These are phyloP conservation scores for Amniculicola lignicola DNA, from an alignment of 495 filamentous ascomycete genomes.

Conservation along the genomic window DNA sequence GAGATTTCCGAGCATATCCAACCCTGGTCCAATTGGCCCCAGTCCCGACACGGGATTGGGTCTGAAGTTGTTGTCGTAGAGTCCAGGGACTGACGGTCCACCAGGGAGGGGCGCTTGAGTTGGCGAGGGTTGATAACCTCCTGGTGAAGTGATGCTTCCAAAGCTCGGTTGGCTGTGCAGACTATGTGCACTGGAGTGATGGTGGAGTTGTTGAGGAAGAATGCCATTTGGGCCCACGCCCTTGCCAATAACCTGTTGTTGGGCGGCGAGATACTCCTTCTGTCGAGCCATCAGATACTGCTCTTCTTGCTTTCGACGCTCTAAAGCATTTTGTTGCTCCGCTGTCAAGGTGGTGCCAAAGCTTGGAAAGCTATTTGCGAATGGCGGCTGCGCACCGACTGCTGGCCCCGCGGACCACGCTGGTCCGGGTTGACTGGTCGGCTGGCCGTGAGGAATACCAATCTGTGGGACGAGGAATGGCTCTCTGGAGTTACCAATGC, in stretches of 20 bases:
- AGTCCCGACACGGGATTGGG: slow-evolving; percentile 44
- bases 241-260: slow-evolving; percentile 77
- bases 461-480: slow-evolving; percentile 97
- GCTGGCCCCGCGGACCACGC: slow-evolving; percentile 44
- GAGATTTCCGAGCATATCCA: slow-evolving; percentile 48
- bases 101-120: slow-evolving; percentile 65
- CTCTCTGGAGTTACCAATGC: slow-evolving; percentile 95
- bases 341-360: slow-evolving; percentile 97
- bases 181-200: slow-evolving; percentile 91
- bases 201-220: slow-evolving; percentile 65
- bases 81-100: slow-evolving; percentile 57
- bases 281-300: slow-evolving; percentile 94
- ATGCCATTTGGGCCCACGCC: slow-evolving; percentile 54
- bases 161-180: slow-evolving; percentile 95
- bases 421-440: slow-evolving; percentile 51
- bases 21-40: slow-evolving; percentile 53
- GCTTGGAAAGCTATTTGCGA: slow-evolving; percentile 88
- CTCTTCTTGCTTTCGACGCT: slow-evolving; percentile 95
- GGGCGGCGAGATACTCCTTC: slow-evolving; percentile 77
- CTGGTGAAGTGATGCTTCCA: slow-evolving; percentile 84
- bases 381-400: slow-evolving; percentile 78
- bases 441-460: slow-evolving; percentile 80
- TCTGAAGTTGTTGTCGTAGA: slow-evolving; percentile 68
- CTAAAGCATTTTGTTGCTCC: slow-evolving; percentile 94
- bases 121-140: slow-evolving; percentile 68